Percentiles rank a stretch among this genome's conserved stretches.
These are phyloP conservation scores for Nidularia pulvinata DNA, from an alignment of 768 basidiomycete genomes.

Conservation along the genomic window DNA sequence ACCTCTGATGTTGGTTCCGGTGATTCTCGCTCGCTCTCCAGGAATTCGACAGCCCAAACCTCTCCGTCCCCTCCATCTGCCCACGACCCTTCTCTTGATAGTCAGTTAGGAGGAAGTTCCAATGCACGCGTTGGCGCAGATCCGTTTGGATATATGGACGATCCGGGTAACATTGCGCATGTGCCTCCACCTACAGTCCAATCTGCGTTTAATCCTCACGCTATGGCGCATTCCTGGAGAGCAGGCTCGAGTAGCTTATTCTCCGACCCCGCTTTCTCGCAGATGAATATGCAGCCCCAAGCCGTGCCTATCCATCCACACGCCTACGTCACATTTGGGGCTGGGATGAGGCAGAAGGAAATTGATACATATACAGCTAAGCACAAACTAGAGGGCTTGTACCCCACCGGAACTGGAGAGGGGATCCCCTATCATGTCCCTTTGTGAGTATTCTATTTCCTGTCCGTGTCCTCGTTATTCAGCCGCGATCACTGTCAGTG, in stretches of 20 bases:
- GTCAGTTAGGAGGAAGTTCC: not conserved
- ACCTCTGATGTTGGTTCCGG: constrained; percentile 10
- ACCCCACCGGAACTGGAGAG: constrained; percentile 45
- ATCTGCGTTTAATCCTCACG: constrained; percentile 26
- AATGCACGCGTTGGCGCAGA: constrained; percentile 28
- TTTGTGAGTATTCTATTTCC: constrained; percentile 45
- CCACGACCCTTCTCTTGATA: not conserved
- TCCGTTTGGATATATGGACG: constrained; percentile 64
- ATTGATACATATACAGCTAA: constrained; percentile 76
- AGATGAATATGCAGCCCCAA: constrained; percentile 40
- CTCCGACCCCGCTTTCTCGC: constrained; percentile 17
- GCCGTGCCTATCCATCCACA: constrained; percentile 64
- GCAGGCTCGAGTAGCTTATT: constrained; percentile 21
- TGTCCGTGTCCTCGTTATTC: constrained; percentile 3
- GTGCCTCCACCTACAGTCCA: constrained; percentile 25
- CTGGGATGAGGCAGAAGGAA: constrained; percentile 84
- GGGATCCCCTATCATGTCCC: constrained; percentile 81
- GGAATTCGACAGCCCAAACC: constrained; percentile 22
- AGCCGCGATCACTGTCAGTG: constrained; percentile 32
- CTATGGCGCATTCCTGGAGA: constrained; percentile 28
- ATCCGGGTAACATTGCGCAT: constrained; percentile 23
- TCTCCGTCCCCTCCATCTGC: constrained; percentile 19
- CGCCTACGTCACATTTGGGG: constrained; percentile 85
- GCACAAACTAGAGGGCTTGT: constrained; percentile 61
- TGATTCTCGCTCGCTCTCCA: constrained; percentile 5